Conservation (phyloP, 176 grass and related monocot genomes). For the Aegilops umbellulata region DNA sequence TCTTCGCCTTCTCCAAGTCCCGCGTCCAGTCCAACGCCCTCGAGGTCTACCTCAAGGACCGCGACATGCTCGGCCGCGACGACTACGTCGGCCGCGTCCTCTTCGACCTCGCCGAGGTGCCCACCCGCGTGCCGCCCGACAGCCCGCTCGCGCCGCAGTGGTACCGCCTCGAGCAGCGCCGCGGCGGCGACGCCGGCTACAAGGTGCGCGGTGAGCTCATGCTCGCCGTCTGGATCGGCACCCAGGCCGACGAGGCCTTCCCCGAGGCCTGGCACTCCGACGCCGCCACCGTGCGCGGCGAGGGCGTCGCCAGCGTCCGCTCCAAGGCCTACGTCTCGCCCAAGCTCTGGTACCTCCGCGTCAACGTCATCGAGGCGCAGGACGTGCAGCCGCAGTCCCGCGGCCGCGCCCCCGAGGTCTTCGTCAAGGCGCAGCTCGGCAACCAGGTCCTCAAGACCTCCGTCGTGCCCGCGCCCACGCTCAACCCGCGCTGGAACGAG, state of each 20-base stretch:
- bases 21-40: conserved; percentile 70
- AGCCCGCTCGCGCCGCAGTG: conserved; percentile 85
- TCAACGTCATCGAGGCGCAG: conserved; percentile 85
- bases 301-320: conserved; percentile 56
- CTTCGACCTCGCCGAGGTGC: conserved; percentile 79
- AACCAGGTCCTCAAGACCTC: conserved; percentile 82
- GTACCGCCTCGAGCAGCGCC: conserved; percentile 68
- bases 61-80: conserved; percentile 80
- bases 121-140: conserved; percentile 68
- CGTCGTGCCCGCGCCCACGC: conserved; percentile 22
- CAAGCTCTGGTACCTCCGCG: conserved; percentile 93
- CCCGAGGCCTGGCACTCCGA: conserved; percentile 92
- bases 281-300: conserved; percentile 64
- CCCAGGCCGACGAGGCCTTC: conserved; percentile 90
- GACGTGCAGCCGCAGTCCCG: conserved; percentile 64
- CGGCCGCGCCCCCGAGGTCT: conserved; percentile 52
- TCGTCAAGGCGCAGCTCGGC: conserved; percentile 81
- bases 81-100: conserved; percentile 75
- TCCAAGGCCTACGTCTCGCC: conserved; percentile 91
- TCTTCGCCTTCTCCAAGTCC: conserved; percentile 90
- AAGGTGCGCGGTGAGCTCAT: conserved; percentile 81
- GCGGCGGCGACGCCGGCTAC: conserved; percentile 26
- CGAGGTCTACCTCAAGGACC: conserved; percentile 87
- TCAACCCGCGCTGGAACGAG: conserved; percentile 88
- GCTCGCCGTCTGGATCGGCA: conserved; percentile 89